A percentile compares a stretch with the other conserved stretches of the same genome.
Evolutionary conservation across 2,329 filamentous ascomycete genomes (phyloP).

Genomic region (Xylaria digitata): DNA sequence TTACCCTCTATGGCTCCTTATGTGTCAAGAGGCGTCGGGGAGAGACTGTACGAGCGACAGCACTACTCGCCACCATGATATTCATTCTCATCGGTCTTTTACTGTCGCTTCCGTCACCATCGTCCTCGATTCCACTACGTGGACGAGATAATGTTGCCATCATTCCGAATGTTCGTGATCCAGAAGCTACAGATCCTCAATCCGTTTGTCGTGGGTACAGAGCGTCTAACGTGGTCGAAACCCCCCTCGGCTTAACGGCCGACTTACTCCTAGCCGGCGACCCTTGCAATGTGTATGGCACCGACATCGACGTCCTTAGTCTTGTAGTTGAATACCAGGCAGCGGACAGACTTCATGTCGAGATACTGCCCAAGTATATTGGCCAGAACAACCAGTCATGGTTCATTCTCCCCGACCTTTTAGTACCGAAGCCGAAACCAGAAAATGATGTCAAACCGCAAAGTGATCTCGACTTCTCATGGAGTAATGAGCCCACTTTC

Average conservation of each 20-base stretch:
- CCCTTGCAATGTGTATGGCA: constrained; percentile 82
- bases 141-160: constrained; percentile 59
- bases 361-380: constrained; percentile 74
- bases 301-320: constrained; percentile 74
- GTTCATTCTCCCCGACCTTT: constrained; percentile 72
- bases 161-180: constrained; percentile 73
- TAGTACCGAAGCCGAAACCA: constrained; percentile 67
- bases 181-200: constrained; percentile 71
- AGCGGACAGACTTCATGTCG: constrained; percentile 73
- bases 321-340: constrained; percentile 77
- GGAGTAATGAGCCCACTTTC: constrained; percentile 69
- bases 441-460: constrained; percentile 59
- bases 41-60: constrained; percentile 17
- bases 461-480: constrained; percentile 65
- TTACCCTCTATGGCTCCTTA: constrained; percentile 36
- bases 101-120: constrained; percentile 19
- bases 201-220: constrained; percentile 75
- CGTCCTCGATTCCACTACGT: constrained; percentile 32
- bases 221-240: constrained; percentile 68
- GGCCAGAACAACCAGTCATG: constrained; percentile 71
- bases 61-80: constrained; percentile 33
- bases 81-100: constrained; percentile 23
- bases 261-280: constrained; percentile 75
- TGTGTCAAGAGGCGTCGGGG: constrained; percentile 27
- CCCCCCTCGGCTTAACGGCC: constrained; percentile 70